Evolutionary conservation across 2,329 filamentous ascomycete species (phyloP).

Genomic region (Colletotrichum agaves): DNA sequence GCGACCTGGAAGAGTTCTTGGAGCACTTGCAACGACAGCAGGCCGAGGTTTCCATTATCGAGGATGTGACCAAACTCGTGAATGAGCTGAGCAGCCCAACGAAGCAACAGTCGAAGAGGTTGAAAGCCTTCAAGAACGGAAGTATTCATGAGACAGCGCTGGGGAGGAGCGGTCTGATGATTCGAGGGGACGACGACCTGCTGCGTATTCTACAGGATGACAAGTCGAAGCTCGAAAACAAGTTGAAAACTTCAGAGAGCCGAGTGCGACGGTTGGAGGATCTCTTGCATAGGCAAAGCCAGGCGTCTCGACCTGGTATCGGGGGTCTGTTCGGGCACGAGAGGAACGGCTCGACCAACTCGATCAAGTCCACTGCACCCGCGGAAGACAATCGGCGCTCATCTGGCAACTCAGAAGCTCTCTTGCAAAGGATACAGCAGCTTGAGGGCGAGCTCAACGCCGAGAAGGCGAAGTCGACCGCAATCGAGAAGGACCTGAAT

Average conservation of each 20-base stretch:
- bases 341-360: conserved; percentile 61
- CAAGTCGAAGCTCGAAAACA: conserved; percentile 78
- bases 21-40: conserved; percentile 72
- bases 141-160: conserved; percentile 92
- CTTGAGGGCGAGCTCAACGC: conserved; percentile 81
- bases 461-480: conserved; percentile 75
- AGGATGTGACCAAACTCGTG: conserved; percentile 80
- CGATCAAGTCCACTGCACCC: conserved; percentile 53
- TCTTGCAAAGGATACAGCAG: conserved; percentile 62
- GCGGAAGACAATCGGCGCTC: conserved; percentile 58
- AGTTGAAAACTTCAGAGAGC: conserved; percentile 85
- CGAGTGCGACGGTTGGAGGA: conserved; percentile 92
- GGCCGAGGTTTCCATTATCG: conserved; percentile 72
- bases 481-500: conserved; percentile 76
- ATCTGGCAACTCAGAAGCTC: conserved; percentile 58
- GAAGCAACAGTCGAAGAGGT: conserved; percentile 84
- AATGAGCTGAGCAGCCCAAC: conserved; percentile 84
- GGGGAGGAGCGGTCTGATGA: conserved; percentile 85
- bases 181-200: conserved; percentile 89
- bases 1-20: conserved; percentile 81
- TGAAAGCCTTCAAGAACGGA: conserved; percentile 96
- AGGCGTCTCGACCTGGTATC: conserved; percentile 63
- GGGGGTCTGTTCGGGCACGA: conserved; percentile 66
- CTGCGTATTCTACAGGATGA: conserved; percentile 83
- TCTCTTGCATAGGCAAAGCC: conserved; percentile 84